Percentiles rank a stretch among this genome's conserved stretches.
These are phyloP conservation scores for Candolleomyces aberdarensis DNA, from an alignment of 768 basidiomycete species.

Conservation along the genomic window DNA sequence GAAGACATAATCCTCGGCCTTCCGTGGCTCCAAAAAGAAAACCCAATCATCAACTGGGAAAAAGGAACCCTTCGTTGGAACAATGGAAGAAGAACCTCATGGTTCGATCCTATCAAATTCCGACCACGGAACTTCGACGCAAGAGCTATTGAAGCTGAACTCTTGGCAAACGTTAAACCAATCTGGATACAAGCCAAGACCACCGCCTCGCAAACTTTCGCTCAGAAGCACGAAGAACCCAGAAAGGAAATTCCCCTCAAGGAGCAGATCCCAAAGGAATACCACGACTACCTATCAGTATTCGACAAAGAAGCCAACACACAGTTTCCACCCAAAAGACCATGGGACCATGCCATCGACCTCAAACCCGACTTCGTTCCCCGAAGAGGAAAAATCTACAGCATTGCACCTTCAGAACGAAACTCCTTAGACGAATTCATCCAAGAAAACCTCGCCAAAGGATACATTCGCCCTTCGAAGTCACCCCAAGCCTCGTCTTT, in stretches of 20 bases:
- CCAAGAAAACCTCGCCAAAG: constrained; percentile 20
- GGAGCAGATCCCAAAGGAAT: neutral
- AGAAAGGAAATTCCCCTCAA: neutral
- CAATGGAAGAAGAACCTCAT: neutral
- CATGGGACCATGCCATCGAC: constrained; percentile 15
- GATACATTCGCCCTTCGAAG: constrained; percentile 17
- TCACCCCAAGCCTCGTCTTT: constrained; percentile 17
- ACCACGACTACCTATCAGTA: neutral
- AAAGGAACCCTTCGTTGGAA: neutral
- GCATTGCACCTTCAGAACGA: no score
- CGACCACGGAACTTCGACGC: no score
- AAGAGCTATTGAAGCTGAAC: neutral
- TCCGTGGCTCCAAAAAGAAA: neutral
- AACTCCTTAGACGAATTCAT: no score
- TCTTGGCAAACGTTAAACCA: neutral
- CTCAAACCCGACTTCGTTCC: constrained; percentile 13
- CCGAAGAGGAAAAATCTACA: constrained; percentile 12
- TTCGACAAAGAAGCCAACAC: constrained; percentile 17
- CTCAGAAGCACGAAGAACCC: constrained; percentile 5
- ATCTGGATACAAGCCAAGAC: constrained; percentile 6
- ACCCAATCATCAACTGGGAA: constrained; percentile 8
- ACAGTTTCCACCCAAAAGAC: constrained; percentile 6
- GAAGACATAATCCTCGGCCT: neutral
- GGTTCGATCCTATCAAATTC: no score
- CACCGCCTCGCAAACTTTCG: neutral